These are phyloP conservation scores for Begonia masoniana DNA, from an alignment of 306 rosid species.

Conservation along the genomic window DNA sequence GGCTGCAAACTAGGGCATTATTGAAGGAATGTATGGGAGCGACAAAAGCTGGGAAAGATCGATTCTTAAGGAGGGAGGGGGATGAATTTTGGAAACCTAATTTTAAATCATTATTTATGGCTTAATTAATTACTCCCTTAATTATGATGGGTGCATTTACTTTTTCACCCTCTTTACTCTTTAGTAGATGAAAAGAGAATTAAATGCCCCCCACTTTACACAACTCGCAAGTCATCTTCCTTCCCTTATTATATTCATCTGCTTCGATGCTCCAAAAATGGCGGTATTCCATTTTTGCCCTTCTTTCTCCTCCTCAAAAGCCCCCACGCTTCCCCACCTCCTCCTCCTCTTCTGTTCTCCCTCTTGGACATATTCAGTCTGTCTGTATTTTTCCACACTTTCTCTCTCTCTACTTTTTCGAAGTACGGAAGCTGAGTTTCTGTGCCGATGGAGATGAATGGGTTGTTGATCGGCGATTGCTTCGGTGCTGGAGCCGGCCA, in stretches of 20 bases:
- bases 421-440: constrained; percentile 12
- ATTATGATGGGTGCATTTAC: constrained; percentile 1
- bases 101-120: not conserved
- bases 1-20: constrained; percentile 49
- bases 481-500: constrained; percentile 28
- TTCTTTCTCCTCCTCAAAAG: constrained; percentile 58
- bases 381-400: constrained; percentile 2
- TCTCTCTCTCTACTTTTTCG: constrained; percentile 19
- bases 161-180: too few relatives aligned
- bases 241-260: constrained; percentile 27
- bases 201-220: constrained; percentile 33
- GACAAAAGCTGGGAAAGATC: constrained; percentile 43
- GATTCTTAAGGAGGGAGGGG: constrained; percentile 26
- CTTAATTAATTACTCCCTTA: too few relatives aligned
- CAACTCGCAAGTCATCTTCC: constrained; percentile 56
- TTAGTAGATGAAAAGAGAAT: constrained; percentile 7
- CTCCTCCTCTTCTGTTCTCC: constrained; percentile 12
- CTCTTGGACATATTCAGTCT: too few relatives aligned
- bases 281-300: constrained; percentile 32
- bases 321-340: constrained; percentile 25
- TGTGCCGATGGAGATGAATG: constrained; percentile 56
- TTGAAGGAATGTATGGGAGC: constrained; percentile 26
- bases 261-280: constrained; percentile 29
- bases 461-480: constrained; percentile 47
- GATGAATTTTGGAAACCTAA: not conserved